Conservation (phyloP, 345 rosid species). For the Euphorbia lathyris region DNA sequence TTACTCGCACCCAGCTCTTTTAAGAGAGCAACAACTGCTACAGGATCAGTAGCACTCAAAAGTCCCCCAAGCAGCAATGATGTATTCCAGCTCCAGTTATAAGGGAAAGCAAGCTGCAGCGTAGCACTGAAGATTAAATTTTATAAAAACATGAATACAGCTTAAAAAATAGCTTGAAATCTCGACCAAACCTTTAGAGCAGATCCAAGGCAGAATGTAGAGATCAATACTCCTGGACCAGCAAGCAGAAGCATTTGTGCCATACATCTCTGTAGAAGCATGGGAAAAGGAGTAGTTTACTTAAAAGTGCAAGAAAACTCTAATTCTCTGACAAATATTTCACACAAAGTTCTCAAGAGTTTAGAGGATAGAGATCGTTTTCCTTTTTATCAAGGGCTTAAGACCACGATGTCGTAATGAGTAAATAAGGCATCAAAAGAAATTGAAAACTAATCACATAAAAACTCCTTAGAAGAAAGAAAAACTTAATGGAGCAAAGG, state of each 20-base stretch:
- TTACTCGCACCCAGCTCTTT: constrained; percentile 99
- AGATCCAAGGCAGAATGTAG: constrained; percentile 71
- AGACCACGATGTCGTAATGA: not conserved
- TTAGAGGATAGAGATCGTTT: not conserved
- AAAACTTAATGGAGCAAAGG: not conserved
- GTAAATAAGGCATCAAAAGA: not conserved
- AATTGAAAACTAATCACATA: not conserved
- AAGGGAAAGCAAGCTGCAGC: constrained; percentile 80
- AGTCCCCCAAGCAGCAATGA: constrained; percentile 96
- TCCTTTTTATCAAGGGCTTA: not conserved
- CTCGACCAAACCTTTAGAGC: constrained; percentile 61
- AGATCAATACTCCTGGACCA: constrained; percentile 90
- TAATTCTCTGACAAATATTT: not conserved
- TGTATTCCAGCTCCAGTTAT: constrained; percentile 86
- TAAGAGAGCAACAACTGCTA: constrained; percentile 91
- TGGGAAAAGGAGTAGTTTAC: not conserved
- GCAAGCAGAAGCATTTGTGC: constrained; percentile 92
- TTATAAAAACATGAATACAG: not conserved
- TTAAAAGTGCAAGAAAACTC: not conserved
- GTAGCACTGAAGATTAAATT: constrained; percentile 8
- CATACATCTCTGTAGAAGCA: constrained; percentile 61
- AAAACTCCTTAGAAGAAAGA: not conserved
- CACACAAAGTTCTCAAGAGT: not conserved
- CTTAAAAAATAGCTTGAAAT: not conserved
- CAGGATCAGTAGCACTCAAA: constrained; percentile 97